Base-by-base conservation (phyloP, 192 early-diverging fungal genomes). In the Thoreauomyces humboldtii region DNA sequence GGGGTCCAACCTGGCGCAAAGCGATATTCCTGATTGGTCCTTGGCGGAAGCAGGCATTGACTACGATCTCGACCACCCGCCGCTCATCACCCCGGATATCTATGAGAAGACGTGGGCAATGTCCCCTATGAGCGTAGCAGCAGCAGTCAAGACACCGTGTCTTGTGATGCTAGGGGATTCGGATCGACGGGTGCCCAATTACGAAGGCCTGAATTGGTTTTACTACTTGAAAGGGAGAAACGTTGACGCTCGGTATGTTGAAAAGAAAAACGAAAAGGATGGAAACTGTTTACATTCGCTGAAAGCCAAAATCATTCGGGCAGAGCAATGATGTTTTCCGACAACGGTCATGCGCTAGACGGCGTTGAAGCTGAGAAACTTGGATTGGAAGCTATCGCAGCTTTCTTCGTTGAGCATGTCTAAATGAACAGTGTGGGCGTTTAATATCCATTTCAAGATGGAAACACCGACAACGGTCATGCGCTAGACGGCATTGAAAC, bases 21-120 rank as follows among this genome's bases (percentile, higher is more conserved):
- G 80, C n/a, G 86, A 91, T 56, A 88, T 89, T 59, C 79, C 76
- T 6, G 85, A 91, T 59, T 91, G 90, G 89, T 81, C 79, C 43
- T 88, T 81, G 68, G 83, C 84, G 7, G 89, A 90, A 69, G 69
- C 80, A 36, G 87, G 81, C 0, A 50, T 88, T 0, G 55, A 69
- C 0, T 89, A 83, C 66, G 60, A 77, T 22, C 82, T 87, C 43
- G 71, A 75, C 1, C 47, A 67, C 6, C 86, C 88, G n/a, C 70
- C 84, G 12, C 59, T 86, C 52, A 36, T 81, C 4, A 64, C 78
- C 19, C 81, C 82, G 1, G 79, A 81, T 19, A 67, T 73, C 5
- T 91, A 87, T 68, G 63, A 48, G n/a, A 63, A 46, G 29, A 72
- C 90, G 74, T 85, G 79, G 66, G 71, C 59, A 0, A 71, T 69